Base-by-base conservation (phyloP, 257 asterid species). In the Salvia hispanica region DNA sequence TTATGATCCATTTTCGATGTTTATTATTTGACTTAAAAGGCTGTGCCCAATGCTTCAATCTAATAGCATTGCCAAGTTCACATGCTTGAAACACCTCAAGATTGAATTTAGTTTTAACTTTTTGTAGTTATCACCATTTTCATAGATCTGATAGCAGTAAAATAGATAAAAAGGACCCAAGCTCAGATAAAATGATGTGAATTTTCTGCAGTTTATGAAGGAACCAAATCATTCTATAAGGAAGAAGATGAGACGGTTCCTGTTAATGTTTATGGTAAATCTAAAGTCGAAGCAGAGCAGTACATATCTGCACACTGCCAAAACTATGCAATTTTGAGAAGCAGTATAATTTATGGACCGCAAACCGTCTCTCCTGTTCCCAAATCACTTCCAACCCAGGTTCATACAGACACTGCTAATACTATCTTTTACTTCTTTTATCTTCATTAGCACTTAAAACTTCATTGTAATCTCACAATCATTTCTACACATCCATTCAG, bases 371-470 rank as follows among this genome's bases (percentile, higher is more conserved):
- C 93, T 33, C 97, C 97, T 4, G 92, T 88, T 58, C 83, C 92
- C 61, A 92, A 92, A 78, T 83, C 96, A 66, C 98, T 92, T 75
- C 98, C 98, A 66, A 76, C 90, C 64, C 98, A 92, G 95, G 98
- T 88, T 34, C 10, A 14, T 69, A 62, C 62, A 14, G 34, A 50
- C 58, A 39, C 37, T 56, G 69, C 70, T 0, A 34, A 7, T 52
- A 37, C 42, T 36, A 33, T 71, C 57, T 69, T 76, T 2, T 50
- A 10, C 63, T 66, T 58, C 39, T 72, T 69, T 7, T 12, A 56
- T 48, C 54, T 25, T 67, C 56, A 33, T 46, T 39, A 43, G 14
- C 15, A 4, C 43, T 21, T 50, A 4, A 31, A 48, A 13, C 1
- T 31, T 51, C 6, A 33, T 16, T 44, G 37, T 39, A 33, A 36